phyloP scores from a whole-genome alignment of 2,329 filamentous ascomycete species.

The Diaporthe sp. region DNA sequence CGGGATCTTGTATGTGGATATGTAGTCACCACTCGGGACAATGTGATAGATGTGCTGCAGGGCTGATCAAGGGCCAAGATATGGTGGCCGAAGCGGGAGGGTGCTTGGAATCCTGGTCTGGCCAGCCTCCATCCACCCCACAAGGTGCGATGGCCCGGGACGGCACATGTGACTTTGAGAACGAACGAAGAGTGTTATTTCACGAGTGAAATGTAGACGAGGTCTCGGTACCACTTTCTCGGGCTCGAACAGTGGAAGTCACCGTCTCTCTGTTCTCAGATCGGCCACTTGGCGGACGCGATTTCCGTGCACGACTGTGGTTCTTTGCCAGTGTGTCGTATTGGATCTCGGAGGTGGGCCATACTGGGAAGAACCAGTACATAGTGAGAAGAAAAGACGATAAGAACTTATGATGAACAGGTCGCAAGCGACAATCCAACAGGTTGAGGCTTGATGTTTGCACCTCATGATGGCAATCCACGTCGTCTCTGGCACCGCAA shows the following conservation, averaged over 20 bases:
- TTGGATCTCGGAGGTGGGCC: neutral
- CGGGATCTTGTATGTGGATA: neutral
- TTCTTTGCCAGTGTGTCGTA: neutral
- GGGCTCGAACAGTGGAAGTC: neutral
- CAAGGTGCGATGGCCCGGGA: neutral
- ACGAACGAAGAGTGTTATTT: neutral
- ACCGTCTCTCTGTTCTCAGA: neutral
- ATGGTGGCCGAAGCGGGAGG: conserved; percentile 19
- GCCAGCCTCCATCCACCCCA: neutral
- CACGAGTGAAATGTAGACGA: neutral
- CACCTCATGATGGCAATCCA: neutral
- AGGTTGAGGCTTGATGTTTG: neutral
- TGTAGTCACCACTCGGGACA: neutral
- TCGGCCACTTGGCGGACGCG: conserved; percentile 1
- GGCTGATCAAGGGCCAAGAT: conserved; percentile 7
- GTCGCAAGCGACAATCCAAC: neutral
- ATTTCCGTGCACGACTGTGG: neutral
- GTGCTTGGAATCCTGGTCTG: neutral
- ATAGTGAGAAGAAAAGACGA: neutral
- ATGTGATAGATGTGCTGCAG: neutral
- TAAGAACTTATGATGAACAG: neutral
- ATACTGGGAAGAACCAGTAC: neutral
- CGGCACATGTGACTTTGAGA: neutral
- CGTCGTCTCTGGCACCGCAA: neutral
- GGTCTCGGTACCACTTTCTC: neutral